phyloP scores from a whole-genome alignment of 805 yeast genomes.

The Lachancea fermentati region DNA sequence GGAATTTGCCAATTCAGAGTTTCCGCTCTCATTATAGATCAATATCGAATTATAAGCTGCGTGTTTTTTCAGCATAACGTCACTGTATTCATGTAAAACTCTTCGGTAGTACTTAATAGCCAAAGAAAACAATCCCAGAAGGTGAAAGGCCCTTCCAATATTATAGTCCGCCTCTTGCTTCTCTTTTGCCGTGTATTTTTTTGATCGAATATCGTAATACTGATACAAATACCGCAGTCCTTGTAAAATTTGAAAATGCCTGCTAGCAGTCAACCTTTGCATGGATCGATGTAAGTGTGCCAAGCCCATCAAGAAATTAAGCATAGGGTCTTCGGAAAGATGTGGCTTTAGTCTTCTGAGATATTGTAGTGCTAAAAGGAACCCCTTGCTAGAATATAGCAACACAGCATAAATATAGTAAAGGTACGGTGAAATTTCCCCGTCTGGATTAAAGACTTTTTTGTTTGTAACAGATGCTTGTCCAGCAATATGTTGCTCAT shows the following conservation, averaged over 20 bases:
- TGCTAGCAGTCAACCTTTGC: slow-evolving; percentile 80
- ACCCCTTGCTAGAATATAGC: slow-evolving; percentile 75
- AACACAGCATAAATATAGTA: slow-evolving; percentile 75
- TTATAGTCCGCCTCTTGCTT: slow-evolving; percentile 77
- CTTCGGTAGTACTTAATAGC: slow-evolving; percentile 71
- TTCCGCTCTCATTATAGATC: slow-evolving; percentile 74
- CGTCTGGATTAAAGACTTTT: slow-evolving; percentile 36
- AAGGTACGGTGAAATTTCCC: slow-evolving; percentile 58
- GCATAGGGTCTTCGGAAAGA: slow-evolving; percentile 70
- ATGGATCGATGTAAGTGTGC: slow-evolving; percentile 85
- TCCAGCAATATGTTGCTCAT: slow-evolving; percentile 55
- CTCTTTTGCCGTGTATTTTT: slow-evolving; percentile 36
- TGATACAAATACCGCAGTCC: slow-evolving; percentile 76
- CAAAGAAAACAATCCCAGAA: slow-evolving; percentile 66
- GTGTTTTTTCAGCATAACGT: slow-evolving; percentile 60
- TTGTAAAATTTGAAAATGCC: slow-evolving; percentile 84
- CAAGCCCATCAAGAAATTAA: slow-evolving; percentile 68
- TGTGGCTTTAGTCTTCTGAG: slow-evolving; percentile 62
- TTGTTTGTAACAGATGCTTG: slow-evolving; percentile 68
- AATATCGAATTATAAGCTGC: slow-evolving; percentile 81
- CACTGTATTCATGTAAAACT: slow-evolving; percentile 51
- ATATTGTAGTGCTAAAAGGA: slow-evolving; percentile 76
- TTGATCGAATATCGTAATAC: slow-evolving; percentile 51
- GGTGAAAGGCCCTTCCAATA: slow-evolving; percentile 77
- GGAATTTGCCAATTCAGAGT: slow-evolving; percentile 53